Evolutionary conservation across 164 flowering plant genomes (phyloP), one percentile per base, ranked within the genome.

Genomic region (Dillenia turbinata): DNA sequence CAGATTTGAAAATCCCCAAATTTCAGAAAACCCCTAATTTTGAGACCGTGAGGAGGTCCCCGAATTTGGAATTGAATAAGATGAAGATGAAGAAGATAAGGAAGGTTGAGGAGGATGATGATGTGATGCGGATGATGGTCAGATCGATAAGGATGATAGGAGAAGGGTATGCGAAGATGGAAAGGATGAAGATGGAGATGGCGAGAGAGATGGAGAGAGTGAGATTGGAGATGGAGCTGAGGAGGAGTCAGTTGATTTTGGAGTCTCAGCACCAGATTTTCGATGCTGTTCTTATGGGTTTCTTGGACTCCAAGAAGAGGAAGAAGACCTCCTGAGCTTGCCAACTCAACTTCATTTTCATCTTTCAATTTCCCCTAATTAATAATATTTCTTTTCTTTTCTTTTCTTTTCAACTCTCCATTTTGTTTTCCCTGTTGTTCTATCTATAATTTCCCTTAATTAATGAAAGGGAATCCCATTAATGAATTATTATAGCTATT

Each of bases 221-320:
- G 79, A 60, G 89, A 50, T 86, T 90, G 89, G 90, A 88, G 63
- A 82, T 83, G 86, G 92, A 86, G 75, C 57, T 77, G 81, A 86
- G 85, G 77, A 65, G 86, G 46, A 82, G 75, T 13, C 78, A 88
- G 75, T 72, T 86, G 89, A 72, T 88, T 24, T 66, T 85, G 0
- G 83, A 88, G 47, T 82, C 92, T 0, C 90, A 86, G 63, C 80
- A 71, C 45, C 73, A 68, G 75, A 81, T 88, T 57, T 79, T 83
- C 13, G 92, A 82, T 54, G 81, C 88, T 6, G 83, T 88, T 61
- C 46, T 73, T 3, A 73, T 72, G 49, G 88, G 79, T 49, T 54
- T 83, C 48, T 24, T 71, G 43, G 66, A 61, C 44, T 60, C 70
- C 0, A 65, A 60, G 50, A 46, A 9, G 14, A 10, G 45, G 12